Evolutionary conservation across 805 yeast species (phyloP), one percentile per base, ranked within the genome.

Genomic region (Schwanniomyces occidentalis): DNA sequence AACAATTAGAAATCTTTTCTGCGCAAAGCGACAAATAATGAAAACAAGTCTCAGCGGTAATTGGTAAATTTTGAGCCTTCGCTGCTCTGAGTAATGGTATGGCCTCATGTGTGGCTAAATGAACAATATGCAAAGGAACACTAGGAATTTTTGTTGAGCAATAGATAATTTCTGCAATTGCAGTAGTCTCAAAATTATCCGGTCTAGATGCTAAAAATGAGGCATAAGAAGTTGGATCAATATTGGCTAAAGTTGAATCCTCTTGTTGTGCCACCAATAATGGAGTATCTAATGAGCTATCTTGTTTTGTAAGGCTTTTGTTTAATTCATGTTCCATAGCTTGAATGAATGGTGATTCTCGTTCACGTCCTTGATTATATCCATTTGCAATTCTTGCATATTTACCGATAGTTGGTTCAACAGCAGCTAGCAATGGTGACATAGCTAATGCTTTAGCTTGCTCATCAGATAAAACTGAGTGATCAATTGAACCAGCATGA

Each of bases 11-110:
- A 35, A 90, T 87, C 16, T 71, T 69, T 53, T 90, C 96, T 3
- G 96, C 85, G 3, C 74, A 70, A 27, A 90, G 69, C 2, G 91
- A 75, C 34, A 90, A 68, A 58, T 90, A 90, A 57, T 90, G 98
- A 76, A 89, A 90, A 58, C 98, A 90, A 0, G 98, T 91, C 58
- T 90, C 98, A 2, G 89, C 95, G 0, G 93, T 68, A 33, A 90
- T 69, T 20, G 85, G 86, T 30, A 84, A 60, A 0, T 73, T 71
- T 27, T 60, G 52, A 4, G 65, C 60, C 41, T 80, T 80, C 3
- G 96, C 96, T 13, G 76, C 69, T 25, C 70, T 60, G 12, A 90
- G 63, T 38, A 85, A 52, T 6, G 96, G 95, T 7, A 91, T 58
- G 0, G 95, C 95, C 48, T 85, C 81, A 43, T 84, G 78, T 0